Base-by-base conservation (phyloP, 345 rosid genomes). In the Salix udensis region DNA sequence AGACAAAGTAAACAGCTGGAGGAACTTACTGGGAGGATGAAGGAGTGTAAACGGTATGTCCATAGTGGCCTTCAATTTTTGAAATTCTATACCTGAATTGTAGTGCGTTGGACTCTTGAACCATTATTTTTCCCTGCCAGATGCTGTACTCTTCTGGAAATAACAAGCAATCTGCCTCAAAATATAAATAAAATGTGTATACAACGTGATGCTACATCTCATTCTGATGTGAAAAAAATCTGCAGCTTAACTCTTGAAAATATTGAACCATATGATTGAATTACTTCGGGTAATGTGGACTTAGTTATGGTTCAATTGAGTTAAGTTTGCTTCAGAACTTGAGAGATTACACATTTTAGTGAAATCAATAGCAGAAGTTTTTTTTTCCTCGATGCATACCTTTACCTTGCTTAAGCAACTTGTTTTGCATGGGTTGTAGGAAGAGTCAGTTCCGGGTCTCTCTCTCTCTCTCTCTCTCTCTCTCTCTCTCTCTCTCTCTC, bases 1-100 rank as follows among this genome's bases (percentile, higher is more conserved):
- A 82, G 99, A 79, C 94, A 96, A 86, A 91, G 97, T 87, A 96
- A 96, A 78, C 98, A 93, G 85, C 91, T 96, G 30, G 99, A 96
- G 78, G 99, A 96, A 78, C 97, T 96, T 72, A 92, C 99, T 24
- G 94, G 86, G 61, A 94, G 82, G 88, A 96, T 96, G 98, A 86
- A 97, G 86, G 99, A 93, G 69, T 96, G 99, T 84, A 96, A 96
- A 89, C 86, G 98, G 99, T 91, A 62, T 65, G 65, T 64, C 65
- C 7, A 0, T 42, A 44, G 24, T 5, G n/a, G n/a, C 37, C 28
- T 73, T 73, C 24, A 23, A 12, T 40, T 73, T 12, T 46, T 73
- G 30, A 39, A 40, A 14, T 39, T 61, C 62, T 52, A 61, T 18
- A 61, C 16, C 31, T 55, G 28, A 36, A 24, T 4, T 36, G 46